Base-by-base conservation (phyloP, 768 basidiomycete species). In the Tylopilus rubrobrunneus region DNA sequence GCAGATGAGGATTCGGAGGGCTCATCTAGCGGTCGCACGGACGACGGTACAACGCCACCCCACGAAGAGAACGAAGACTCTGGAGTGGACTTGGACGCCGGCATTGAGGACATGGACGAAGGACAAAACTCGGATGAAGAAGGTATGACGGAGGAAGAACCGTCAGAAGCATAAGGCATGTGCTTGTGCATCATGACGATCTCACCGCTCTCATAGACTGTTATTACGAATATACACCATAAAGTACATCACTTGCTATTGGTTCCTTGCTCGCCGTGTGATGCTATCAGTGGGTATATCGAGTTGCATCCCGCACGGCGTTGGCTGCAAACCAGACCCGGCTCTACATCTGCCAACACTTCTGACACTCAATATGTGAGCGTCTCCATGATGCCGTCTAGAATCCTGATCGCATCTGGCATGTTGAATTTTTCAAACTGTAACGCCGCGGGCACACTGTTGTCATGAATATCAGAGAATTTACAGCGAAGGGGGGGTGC, bases 401-500 rank as follows among this genome's bases (percentile, higher is more conserved):
- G 67, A 39, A 97, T 76, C 48, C 92, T 80, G 57, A 98, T 76
- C 2, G 87, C 77, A 66, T 97, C 94, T 1, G 94, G 94, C 62
- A 94, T 85, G 71, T 88, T 84, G 71, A 97, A 96, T 71, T 91
- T 94, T 74, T 98, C 94, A 62, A 83, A 97, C 52, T 87, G 85
- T 59, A 97, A 74, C 34, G 83, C 87, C 23, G 84, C 84, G 3
- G 93, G 93, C n/a, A 85, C 82, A 60, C 91, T 94, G 47, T 41
- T 43, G 42, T 49, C 17, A 48, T 9, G 21, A 57, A 3, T 11
- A 5, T 52, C 17, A 57, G 44, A 49, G 57, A 14, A 23, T 29
- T 47, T 44, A 43, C 19, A 23, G 4, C 14, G 46, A 49, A 50
- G 44, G 17, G 15, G 36, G 31, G 28, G 43, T 27, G 86, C 93